Evolutionary conservation across 345 rosid species (phyloP), one percentile per base, ranked within the genome.

Genomic region (Brassica nigra): DNA sequence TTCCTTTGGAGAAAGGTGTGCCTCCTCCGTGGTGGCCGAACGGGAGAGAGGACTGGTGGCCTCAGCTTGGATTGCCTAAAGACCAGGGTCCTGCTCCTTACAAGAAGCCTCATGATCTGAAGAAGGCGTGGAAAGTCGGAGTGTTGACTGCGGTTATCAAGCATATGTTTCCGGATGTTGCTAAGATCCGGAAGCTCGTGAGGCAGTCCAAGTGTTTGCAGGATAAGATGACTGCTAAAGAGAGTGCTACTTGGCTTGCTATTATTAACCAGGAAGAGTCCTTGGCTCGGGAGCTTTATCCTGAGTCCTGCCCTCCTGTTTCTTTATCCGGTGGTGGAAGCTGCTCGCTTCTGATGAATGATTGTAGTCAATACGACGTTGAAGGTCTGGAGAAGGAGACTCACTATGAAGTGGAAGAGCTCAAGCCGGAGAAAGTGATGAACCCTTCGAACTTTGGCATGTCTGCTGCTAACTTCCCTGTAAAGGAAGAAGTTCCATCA

Each of bases 11-110:
- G 81, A 92, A 91, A 84, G 89, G 89, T 12, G 83, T 79, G 62
- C 92, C 99, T 14, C 99, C 99, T 1, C 97, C 99, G 61, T 95
- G 99, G 99, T 95, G 99, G 99, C 99, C 99, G 28, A 85, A 74
- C 0, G 95, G 98, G 20, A 85, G 89, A 63, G 99, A 95, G 64
- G 97, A 92, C 11, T 95, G 99, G 99, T 95, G 98, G 99, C 82
- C 82, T 29, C 90, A 85, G 54, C 81, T 89, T 68, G 97, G 98
- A 71, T 78, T 93, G 37, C 84, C 91, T 3, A 76, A 82, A 33
- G 91, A 93, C 37, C 98, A 90, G 81, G 86, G 84, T 76, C 98
- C 97, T 73, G 81, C 84, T 30, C 98, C 92, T n/a, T 95, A 95
- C 81, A 95, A 90, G 85, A 95, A 95, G 75, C 99, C 99, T 4